Conservation (phyloP, 1,139 yeast genomes). For the Pichia sp. region DNA sequence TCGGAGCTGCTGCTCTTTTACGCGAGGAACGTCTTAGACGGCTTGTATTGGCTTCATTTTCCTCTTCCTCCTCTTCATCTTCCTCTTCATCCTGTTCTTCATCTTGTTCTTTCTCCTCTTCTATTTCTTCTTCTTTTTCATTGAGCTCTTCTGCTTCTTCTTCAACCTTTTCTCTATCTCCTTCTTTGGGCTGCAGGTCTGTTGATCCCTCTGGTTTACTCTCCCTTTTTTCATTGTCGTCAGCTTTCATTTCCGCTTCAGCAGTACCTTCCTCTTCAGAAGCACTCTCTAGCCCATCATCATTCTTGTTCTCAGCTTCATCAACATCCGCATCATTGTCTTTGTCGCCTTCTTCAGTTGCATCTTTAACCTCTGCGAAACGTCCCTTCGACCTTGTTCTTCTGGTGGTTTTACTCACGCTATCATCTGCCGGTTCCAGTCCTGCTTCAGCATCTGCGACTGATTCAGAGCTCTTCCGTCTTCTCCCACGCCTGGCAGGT, state of each 20-base stretch:
- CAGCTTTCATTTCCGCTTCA: background rate
- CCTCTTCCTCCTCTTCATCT: slow-evolving; percentile 1
- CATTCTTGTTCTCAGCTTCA: slow-evolving; percentile 1
- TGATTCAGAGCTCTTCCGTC: slow-evolving; percentile 1
- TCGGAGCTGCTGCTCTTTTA: background rate
- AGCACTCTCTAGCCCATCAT: background rate
- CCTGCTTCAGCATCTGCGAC: too few species aligned
- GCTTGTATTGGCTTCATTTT: background rate
- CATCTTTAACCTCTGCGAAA: background rate
- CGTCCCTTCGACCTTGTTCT: slow-evolving; percentile 5
- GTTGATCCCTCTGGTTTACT: background rate
- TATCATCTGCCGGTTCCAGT: background rate
- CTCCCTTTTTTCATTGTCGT: background rate
- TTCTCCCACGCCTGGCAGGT: slow-evolving; percentile 4
- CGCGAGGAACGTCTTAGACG: slow-evolving; percentile 5
- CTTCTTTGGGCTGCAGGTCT: background rate
- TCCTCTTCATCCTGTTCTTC: slow-evolving; percentile 6
- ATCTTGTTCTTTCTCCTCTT: slow-evolving; percentile 4
- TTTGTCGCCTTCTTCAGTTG: slow-evolving; percentile 2
- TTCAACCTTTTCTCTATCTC: background rate
- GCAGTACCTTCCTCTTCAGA: background rate
- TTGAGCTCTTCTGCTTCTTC: slow-evolving; percentile 1
- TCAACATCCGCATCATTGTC: slow-evolving; percentile 6
- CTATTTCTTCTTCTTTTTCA: slow-evolving; percentile 2
- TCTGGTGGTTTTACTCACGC: background rate